Conservation (phyloP, 768 basidiomycete species). For the Mycena pura region DNA sequence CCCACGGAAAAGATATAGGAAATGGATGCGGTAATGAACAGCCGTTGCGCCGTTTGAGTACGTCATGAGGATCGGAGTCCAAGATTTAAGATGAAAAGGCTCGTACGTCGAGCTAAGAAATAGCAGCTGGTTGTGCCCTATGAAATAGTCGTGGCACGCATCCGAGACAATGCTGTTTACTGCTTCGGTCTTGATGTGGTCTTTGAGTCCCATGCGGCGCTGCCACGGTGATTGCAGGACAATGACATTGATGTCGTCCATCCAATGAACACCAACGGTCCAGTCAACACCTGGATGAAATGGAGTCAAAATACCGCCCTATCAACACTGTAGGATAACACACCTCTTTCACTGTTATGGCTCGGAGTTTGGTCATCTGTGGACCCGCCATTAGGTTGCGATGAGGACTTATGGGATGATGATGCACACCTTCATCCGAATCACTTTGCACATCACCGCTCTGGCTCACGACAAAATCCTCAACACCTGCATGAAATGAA, state of each 20-base stretch:
- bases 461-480: too few relatives aligned
- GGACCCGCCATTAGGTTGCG: too few relatives aligned
- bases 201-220: slow-evolving; percentile 27
- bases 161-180: slow-evolving; percentile 44
- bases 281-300: too few relatives aligned
- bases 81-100: slow-evolving; percentile 30
- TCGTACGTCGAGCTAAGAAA: slow-evolving; percentile 41
- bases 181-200: slow-evolving; percentile 20
- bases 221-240: slow-evolving; percentile 30
- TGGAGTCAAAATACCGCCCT: too few relatives aligned
- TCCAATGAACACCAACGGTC: slow-evolving; percentile 18
- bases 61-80: slow-evolving; percentile 42
- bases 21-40: slow-evolving; percentile 40
- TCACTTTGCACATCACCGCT: too few relatives aligned
- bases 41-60: slow-evolving; percentile 42
- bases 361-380: too few relatives aligned
- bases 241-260: slow-evolving; percentile 23
- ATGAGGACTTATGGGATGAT: too few relatives aligned
- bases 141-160: slow-evolving; percentile 45
- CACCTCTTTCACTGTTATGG: too few relatives aligned
- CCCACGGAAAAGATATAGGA: slow-evolving; percentile 36
- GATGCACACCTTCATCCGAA: too few relatives aligned
- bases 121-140: slow-evolving; percentile 34
- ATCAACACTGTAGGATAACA: too few relatives aligned
- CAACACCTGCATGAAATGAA: too few relatives aligned